Conservation (phyloP, 1,284 basidiomycete genomes). For the Grifola frondosa region DNA sequence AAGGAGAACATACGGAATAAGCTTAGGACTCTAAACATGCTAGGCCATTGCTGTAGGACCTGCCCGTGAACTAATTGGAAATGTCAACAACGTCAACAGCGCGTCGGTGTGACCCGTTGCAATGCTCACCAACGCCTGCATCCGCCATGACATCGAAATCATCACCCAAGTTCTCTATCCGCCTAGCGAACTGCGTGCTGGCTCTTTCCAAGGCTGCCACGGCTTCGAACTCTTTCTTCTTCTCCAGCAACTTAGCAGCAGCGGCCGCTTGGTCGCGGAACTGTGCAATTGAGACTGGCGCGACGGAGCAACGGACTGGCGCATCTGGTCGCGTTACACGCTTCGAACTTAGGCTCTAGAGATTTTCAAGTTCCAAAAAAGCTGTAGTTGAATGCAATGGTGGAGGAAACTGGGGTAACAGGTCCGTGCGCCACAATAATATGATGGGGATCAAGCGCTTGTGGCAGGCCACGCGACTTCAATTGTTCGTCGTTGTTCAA, state of each 20-base stretch:
- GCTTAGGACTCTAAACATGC: constrained; percentile 74
- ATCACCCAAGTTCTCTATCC: constrained; percentile 65
- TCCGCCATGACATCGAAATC: constrained; percentile 76
- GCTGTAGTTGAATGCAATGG: neutral
- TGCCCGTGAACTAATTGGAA: constrained; percentile 60
- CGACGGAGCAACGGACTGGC: constrained; percentile 52
- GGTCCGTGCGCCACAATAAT: no score
- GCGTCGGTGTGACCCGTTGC: neutral
- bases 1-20: constrained; percentile 54
- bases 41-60: constrained; percentile 77
- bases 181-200: constrained; percentile 59
- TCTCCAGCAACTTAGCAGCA: constrained; percentile 59
- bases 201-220: constrained; percentile 70
- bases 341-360: neutral
- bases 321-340: constrained; percentile 44
- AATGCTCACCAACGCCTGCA: constrained; percentile 64
- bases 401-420: no score
- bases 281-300: constrained; percentile 48
- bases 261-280: constrained; percentile 49
- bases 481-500: constrained; percentile 2
- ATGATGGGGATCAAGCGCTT: no score
- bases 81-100: constrained; percentile 6
- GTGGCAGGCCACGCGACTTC: neutral
- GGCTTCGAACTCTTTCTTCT: constrained; percentile 77
- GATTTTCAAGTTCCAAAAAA: neutral